phyloP scores from a whole-genome alignment of 495 filamentous ascomycete genomes.

The Penicillium pulvis region DNA sequence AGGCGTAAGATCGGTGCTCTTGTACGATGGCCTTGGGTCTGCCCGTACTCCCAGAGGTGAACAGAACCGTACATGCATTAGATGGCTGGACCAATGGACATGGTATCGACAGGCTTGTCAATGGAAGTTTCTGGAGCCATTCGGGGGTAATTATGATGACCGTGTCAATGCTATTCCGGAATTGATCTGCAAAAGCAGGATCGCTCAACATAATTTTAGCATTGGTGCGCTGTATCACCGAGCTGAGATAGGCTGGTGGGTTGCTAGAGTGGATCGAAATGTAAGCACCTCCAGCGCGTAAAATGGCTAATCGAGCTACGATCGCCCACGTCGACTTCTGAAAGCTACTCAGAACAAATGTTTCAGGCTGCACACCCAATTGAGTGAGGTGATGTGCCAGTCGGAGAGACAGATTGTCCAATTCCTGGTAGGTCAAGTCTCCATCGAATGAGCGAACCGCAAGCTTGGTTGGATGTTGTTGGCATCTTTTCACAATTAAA shows the following conservation, averaged over 20 bases:
- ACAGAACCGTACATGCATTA: constrained; percentile 34
- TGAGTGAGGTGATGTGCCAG: constrained; percentile 6
- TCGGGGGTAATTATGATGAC: neutral
- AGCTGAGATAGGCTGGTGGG: constrained; percentile 1
- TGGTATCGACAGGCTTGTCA: neutral
- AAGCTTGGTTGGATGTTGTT: neutral
- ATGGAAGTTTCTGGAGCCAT: neutral
- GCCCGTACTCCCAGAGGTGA: constrained; percentile 50
- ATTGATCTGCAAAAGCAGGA: neutral
- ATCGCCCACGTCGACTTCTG: constrained; percentile 55
- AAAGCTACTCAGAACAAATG: constrained; percentile 52
- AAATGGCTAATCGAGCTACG: constrained; percentile 42
- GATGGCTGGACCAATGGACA: constrained; percentile 12
- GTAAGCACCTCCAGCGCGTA: neutral
- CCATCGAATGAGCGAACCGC: constrained; percentile 23
- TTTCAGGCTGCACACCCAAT: constrained; percentile 36
- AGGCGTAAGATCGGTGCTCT: constrained; percentile 43
- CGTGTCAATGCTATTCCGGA: neutral
- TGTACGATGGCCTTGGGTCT: constrained; percentile 52
- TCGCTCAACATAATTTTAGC: constrained; percentile 5
- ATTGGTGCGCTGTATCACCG: neutral
- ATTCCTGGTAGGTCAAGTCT: constrained; percentile 12
- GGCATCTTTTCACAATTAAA: no score
- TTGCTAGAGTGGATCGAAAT: neutral
- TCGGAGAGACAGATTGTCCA: neutral